Percentiles rank a stretch among this genome's conserved stretches.
phyloP scores from a whole-genome alignment of 2,329 filamentous ascomycete species.

The Aspergillus nomiae region DNA sequence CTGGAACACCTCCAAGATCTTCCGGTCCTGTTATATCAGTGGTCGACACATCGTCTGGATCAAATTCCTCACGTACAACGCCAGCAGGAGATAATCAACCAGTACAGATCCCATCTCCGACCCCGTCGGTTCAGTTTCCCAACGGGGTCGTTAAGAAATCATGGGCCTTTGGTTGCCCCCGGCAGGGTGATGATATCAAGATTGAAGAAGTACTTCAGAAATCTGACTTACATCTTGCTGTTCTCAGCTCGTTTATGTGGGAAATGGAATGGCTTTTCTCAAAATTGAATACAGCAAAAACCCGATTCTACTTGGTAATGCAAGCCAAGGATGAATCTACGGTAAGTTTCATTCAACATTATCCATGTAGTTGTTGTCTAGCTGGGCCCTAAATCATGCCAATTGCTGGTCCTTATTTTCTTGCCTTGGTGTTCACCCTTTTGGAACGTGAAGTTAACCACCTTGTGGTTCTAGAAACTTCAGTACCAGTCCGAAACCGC shows the following conservation, averaged over 20 bases:
- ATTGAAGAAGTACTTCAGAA: constrained; percentile 85
- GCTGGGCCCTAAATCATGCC: neutral
- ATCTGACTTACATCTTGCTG: constrained; percentile 69
- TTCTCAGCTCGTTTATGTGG: constrained; percentile 87
- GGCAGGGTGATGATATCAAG: constrained; percentile 72
- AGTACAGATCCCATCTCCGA: constrained; percentile 15
- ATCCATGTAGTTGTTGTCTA: neutral
- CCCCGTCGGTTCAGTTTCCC: constrained; percentile 50
- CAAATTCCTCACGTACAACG: neutral
- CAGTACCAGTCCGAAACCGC: constrained; percentile 43
- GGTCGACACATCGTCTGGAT: neutral
- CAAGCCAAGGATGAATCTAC: constrained; percentile 56
- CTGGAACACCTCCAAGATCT: constrained; percentile 8
- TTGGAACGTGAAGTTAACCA: neutral
- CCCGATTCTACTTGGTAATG: constrained; percentile 67
- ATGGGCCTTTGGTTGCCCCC: constrained; percentile 66
- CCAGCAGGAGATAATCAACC: neutral
- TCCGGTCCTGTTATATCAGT: neutral
- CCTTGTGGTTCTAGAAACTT: constrained; percentile 31
- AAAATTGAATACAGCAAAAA: constrained; percentile 65
- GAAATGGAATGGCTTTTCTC: constrained; percentile 76
- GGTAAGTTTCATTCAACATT: constrained; percentile 28
- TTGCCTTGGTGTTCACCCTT: neutral
- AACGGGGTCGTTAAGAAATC: constrained; percentile 78
- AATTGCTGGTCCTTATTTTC: neutral